Conservation (phyloP, 495 filamentous ascomycete species). For the Amniculicola lignicola region DNA sequence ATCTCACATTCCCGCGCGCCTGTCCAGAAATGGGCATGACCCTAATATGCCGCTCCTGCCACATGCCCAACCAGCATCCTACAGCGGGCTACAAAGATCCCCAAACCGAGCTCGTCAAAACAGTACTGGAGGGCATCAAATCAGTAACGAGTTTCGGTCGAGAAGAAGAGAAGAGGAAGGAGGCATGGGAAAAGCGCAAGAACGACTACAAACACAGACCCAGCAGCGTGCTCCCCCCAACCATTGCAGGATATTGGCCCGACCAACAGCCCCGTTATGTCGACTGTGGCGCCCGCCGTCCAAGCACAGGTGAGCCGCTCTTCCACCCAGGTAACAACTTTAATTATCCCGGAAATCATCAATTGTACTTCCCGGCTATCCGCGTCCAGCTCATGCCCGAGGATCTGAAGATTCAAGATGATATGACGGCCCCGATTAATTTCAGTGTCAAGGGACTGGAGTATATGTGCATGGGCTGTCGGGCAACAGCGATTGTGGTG, state of each 20-base stretch:
- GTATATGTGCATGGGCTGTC: not conserved
- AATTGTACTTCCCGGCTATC: constrained; percentile 9
- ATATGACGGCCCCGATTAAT: constrained; percentile 5
- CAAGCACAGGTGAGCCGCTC: not conserved
- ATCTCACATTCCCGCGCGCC: not conserved
- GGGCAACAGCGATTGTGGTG: not conserved
- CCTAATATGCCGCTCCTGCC: constrained; percentile 2
- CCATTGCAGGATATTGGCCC: too few relatives aligned
- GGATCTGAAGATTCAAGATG: not conserved
- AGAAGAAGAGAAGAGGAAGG: too few relatives aligned
- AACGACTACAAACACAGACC: too few relatives aligned
- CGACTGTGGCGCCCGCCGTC: not conserved
- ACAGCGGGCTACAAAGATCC: not conserved
- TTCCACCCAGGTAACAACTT: constrained; percentile 1
- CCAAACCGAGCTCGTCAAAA: not conserved
- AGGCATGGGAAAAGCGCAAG: too few relatives aligned
- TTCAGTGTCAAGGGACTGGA: not conserved
- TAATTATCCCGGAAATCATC: constrained; percentile 11
- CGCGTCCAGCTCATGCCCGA: not conserved
- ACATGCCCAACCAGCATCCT: not conserved
- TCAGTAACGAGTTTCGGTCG: too few relatives aligned
- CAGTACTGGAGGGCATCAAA: not conserved
- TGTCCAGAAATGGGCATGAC: not conserved
- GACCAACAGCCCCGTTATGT: not conserved
- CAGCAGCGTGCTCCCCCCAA: too few relatives aligned